Evolutionary conservation across 2,329 filamentous ascomycete genomes (phyloP).

Genomic region (Alternaria sp.): DNA sequence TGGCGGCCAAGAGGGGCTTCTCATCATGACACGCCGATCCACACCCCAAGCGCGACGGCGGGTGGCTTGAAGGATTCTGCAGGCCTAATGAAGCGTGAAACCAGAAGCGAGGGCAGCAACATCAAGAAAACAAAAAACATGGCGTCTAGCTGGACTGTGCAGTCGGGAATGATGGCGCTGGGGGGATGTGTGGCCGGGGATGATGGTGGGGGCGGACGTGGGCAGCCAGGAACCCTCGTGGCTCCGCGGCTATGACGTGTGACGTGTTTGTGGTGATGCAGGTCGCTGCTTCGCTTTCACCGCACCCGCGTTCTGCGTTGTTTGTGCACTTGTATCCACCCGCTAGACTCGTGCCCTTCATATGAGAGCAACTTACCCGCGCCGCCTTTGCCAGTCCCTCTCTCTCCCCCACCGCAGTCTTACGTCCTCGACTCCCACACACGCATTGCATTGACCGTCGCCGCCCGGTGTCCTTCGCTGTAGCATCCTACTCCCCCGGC

Average conservation of each 20-base stretch:
- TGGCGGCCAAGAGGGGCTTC: conserved; percentile 6
- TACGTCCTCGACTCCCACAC: background rate
- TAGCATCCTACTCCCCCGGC: background rate
- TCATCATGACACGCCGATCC: conserved; percentile 9
- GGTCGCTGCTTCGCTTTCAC: conserved; percentile 10
- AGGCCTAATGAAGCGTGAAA: conserved; percentile 3
- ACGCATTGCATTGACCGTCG: background rate
- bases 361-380: conserved; percentile 4
- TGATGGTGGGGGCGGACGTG: conserved; percentile 5
- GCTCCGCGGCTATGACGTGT: conserved; percentile 21
- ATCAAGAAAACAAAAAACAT: background rate
- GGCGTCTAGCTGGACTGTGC: background rate
- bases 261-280: conserved; percentile 7
- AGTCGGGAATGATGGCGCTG: background rate
- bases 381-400: background rate
- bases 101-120: conserved; percentile 1
- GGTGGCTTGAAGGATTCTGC: conserved; percentile 7
- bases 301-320: conserved; percentile 9
- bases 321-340: conserved; percentile 10
- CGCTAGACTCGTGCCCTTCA: conserved; percentile 11
- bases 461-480: background rate
- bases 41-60: background rate
- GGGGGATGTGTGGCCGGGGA: background rate
- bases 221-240: conserved; percentile 7
- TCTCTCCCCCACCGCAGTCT: background rate